A percentile compares a stretch with the other conserved stretches of the same genome.
These are phyloP conservation scores for Botrytis porri DNA, from an alignment of 2,329 filamentous ascomycete genomes.

Conservation along the genomic window DNA sequence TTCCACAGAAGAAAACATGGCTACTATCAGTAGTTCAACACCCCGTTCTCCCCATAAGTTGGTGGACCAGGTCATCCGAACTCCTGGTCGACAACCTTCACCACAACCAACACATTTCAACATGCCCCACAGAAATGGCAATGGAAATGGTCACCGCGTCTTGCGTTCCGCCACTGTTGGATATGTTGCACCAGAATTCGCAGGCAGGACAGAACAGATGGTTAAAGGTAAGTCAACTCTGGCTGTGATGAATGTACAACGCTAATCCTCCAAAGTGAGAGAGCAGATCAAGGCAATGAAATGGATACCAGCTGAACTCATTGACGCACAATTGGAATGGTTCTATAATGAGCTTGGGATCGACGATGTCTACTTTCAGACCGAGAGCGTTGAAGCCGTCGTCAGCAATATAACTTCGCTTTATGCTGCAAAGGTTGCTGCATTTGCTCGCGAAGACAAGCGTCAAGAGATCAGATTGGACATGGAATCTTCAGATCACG, in stretches of 20 bases:
- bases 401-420: slow-evolving; percentile 93
- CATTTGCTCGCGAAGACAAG: slow-evolving; percentile 89
- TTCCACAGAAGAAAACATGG: slow-evolving; percentile 28
- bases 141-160: slow-evolving; percentile 61
- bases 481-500: slow-evolving; percentile 91
- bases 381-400: slow-evolving; percentile 81
- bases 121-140: slow-evolving; percentile 59
- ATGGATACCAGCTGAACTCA: slow-evolving; percentile 80
- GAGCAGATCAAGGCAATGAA: slow-evolving; percentile 71
- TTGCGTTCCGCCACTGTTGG: slow-evolving; percentile 87
- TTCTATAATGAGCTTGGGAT: slow-evolving; percentile 98
- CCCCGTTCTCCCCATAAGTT: slow-evolving; percentile 25
- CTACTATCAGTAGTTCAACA: slow-evolving; percentile 23
- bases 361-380: slow-evolving; percentile 97
- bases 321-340: slow-evolving; percentile 86
- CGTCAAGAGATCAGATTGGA: slow-evolving; percentile 90
- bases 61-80: slow-evolving; percentile 33
- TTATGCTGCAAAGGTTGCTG: slow-evolving; percentile 94
- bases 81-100: slow-evolving; percentile 54
- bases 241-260: neutral
- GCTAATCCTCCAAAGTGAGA: slow-evolving; percentile 42
- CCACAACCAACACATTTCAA: slow-evolving; percentile 85
- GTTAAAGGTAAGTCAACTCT: slow-evolving; percentile 31
- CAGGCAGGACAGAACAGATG: slow-evolving; percentile 79
- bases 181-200: slow-evolving; percentile 91